Evolutionary conservation across 306 rosid genomes (phyloP).

Genomic region (Sophora flavescens): DNA sequence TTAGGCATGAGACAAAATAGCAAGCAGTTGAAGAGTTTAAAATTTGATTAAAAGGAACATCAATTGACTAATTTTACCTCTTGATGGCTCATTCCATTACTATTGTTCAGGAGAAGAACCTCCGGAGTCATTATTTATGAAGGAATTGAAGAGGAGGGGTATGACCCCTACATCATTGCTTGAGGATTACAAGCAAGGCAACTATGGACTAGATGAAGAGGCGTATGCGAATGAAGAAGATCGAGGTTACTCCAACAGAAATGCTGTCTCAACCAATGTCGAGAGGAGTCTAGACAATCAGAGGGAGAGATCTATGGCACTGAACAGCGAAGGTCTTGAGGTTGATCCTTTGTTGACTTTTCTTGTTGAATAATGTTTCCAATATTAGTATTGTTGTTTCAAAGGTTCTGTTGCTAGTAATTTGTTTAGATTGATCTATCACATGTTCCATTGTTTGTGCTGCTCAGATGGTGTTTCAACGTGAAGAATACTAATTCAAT

Average conservation of each 20-base stretch:
- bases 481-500: background rate
- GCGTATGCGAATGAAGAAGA: slow-evolving; percentile 60
- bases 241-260: slow-evolving; percentile 64
- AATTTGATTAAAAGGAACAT: slow-evolving; percentile 9
- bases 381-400: slow-evolving; percentile 7
- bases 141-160: slow-evolving; percentile 93
- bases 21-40: background rate
- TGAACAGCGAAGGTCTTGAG: slow-evolving; percentile 99
- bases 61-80: slow-evolving; percentile 20
- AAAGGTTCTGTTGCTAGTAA: slow-evolving; percentile 25
- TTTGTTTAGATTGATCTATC: slow-evolving; percentile 20
- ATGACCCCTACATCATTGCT: slow-evolving; percentile 94
- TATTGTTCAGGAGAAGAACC: slow-evolving; percentile 82
- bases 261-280: slow-evolving; percentile 73
- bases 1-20: background rate
- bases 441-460: slow-evolving; percentile 25
- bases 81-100: slow-evolving; percentile 37
- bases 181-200: slow-evolving; percentile 74
- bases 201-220: slow-evolving; percentile 66
- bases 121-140: slow-evolving; percentile 93
- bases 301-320: slow-evolving; percentile 88
- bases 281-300: slow-evolving; percentile 84
- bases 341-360: slow-evolving; percentile 54
- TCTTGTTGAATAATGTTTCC: slow-evolving; percentile 39
- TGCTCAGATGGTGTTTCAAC: background rate